phyloP scores from a whole-genome alignment of 148 eudicot genomes.

The Nepenthes gracilis region DNA sequence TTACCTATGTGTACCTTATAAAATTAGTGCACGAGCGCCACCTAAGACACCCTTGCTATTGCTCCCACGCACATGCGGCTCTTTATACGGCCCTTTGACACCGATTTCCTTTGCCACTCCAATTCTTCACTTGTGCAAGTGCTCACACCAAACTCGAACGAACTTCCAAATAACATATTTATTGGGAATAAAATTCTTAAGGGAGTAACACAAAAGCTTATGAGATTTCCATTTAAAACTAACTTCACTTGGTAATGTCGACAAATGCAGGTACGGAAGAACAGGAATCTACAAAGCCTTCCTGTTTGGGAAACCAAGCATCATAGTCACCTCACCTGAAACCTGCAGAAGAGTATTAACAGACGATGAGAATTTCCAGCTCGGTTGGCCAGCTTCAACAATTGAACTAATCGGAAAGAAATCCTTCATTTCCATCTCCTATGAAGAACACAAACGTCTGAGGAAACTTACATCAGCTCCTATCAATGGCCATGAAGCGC shows the following conservation, averaged over 20 bases:
- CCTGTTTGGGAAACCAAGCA: slow-evolving; percentile 82
- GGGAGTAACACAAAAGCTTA: too few species aligned
- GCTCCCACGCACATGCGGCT: too few species aligned
- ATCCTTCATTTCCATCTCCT: slow-evolving; percentile 54
- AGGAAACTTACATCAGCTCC: slow-evolving; percentile 76
- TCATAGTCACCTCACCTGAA: slow-evolving; percentile 63
- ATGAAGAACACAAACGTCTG: slow-evolving; percentile 73
- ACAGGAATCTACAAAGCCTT: slow-evolving; percentile 63
- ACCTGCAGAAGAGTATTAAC: slow-evolving; percentile 50
- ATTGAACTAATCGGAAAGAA: slow-evolving; percentile 56
- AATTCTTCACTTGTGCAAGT: too few species aligned
- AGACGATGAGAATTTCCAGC: slow-evolving; percentile 79
- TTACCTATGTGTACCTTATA: too few species aligned
- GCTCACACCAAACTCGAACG: too few species aligned
- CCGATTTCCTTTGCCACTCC: too few species aligned
- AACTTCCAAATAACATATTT: too few species aligned
- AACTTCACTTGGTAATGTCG: neutral
- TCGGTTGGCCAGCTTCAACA: slow-evolving; percentile 84
- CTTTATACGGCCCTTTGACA: too few species aligned
- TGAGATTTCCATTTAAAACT: neutral
- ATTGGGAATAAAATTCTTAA: too few species aligned
- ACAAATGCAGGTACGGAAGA: slow-evolving; percentile 53
- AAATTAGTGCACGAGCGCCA: too few species aligned
- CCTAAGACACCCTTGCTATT: too few species aligned
- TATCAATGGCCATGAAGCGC: slow-evolving; percentile 75